phyloP scores from a whole-genome alignment of 1,139 yeast genomes.

The Diutina pseudorugosa region DNA sequence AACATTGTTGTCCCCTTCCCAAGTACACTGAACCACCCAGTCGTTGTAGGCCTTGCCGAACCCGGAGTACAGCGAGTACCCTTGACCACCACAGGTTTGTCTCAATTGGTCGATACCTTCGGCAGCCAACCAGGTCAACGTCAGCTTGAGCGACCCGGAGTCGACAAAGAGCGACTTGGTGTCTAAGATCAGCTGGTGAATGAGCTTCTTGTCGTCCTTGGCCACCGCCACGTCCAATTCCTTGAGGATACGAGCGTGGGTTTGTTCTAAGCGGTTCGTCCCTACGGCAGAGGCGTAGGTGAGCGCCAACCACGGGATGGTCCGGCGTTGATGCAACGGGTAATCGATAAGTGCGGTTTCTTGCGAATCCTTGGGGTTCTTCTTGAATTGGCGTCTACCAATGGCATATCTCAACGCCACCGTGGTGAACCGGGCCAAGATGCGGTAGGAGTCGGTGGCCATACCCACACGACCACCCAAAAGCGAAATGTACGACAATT shows the following conservation, averaged over 20 bases:
- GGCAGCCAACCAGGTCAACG: slow-evolving; percentile 11
- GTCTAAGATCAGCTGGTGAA: slow-evolving; percentile 5
- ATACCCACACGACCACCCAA: slow-evolving; percentile 11
- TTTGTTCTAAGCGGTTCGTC: slow-evolving; percentile 10
- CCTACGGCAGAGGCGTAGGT: slow-evolving; percentile 10
- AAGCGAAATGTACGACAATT: slow-evolving; percentile 11
- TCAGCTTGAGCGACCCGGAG: slow-evolving; percentile 10
- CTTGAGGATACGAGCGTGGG: slow-evolving; percentile 8
- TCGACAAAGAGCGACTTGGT: slow-evolving; percentile 11
- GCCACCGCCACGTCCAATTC: slow-evolving; percentile 10
- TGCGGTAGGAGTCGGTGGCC: slow-evolving; percentile 11
- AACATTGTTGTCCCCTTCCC: slow-evolving; percentile 13
- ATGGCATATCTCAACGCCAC: slow-evolving; percentile 11
- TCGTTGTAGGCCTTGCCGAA: slow-evolving; percentile 11
- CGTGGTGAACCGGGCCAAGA: slow-evolving; percentile 11
- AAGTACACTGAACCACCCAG: slow-evolving; percentile 13
- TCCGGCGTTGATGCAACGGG: slow-evolving; percentile 11
- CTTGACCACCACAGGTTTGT: slow-evolving; percentile 12
- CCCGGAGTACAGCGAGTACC: slow-evolving; percentile 12
- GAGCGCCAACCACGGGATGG: slow-evolving; percentile 11
- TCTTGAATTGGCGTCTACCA: slow-evolving; percentile 11
- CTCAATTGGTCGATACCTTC: slow-evolving; percentile 10
- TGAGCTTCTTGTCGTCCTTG: slow-evolving; percentile 8
- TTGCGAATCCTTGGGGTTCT: slow-evolving; percentile 6
- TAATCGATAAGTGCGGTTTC: slow-evolving; percentile 11